Evolutionary conservation across 306 rosid species (phyloP).

Genomic region (Fagus sylvatica): DNA sequence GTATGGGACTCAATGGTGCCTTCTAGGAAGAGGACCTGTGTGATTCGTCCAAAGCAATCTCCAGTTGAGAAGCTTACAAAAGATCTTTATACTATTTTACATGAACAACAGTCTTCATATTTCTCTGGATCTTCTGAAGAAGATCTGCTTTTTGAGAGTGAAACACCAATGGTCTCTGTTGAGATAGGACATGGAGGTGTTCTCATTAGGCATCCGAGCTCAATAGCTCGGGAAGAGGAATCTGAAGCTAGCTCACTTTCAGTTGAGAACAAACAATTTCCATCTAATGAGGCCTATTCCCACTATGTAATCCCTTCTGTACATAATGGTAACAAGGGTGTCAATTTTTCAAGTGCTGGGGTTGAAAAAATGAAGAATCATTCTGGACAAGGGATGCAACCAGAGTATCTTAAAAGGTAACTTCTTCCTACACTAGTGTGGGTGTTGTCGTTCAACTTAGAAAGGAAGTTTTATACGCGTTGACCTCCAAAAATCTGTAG

Average conservation of each 20-base stretch:
- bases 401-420: slow-evolving; percentile 67
- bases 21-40: slow-evolving; percentile 90
- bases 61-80: slow-evolving; percentile 92
- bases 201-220: slow-evolving; percentile 93
- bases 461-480: slow-evolving; percentile 1
- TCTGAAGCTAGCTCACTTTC: slow-evolving; percentile 98
- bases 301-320: slow-evolving; percentile 37
- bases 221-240: slow-evolving; percentile 83
- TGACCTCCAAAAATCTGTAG: slow-evolving; percentile 1
- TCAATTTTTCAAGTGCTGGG: slow-evolving; percentile 40
- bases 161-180: slow-evolving; percentile 94
- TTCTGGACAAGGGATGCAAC: slow-evolving; percentile 53
- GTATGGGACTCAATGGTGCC: slow-evolving; percentile 93
- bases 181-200: slow-evolving; percentile 99
- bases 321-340: slow-evolving; percentile 38
- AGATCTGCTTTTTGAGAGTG: slow-evolving; percentile 88
- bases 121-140: slow-evolving; percentile 89
- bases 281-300: slow-evolving; percentile 65
- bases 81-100: slow-evolving; percentile 87
- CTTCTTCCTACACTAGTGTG: slow-evolving; percentile 23
- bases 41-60: slow-evolving; percentile 79
- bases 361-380: slow-evolving; percentile 51
- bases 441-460: slow-evolving; percentile 15
- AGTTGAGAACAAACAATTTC: slow-evolving; percentile 67
- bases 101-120: slow-evolving; percentile 81